phyloP scores from a whole-genome alignment of 164 flowering plant genomes.

The Magnolia kwangsiensis region DNA sequence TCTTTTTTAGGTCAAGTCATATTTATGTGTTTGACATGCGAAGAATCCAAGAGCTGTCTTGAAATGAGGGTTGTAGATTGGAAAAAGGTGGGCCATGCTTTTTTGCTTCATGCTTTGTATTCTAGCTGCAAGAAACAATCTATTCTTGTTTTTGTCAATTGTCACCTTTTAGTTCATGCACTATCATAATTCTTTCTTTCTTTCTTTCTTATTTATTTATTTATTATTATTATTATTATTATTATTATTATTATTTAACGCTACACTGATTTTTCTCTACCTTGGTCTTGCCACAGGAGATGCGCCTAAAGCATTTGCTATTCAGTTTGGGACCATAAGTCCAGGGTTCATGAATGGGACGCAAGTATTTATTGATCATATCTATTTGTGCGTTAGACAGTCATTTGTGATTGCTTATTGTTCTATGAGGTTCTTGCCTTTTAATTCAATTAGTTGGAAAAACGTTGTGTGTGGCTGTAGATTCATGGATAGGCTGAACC shows the following conservation, averaged over 20 bases:
- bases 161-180: not conserved
- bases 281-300: slow-evolving; percentile 39
- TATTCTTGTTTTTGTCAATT: no score
- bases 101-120: no score
- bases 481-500: slow-evolving; percentile 63
- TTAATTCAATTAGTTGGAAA: not conserved
- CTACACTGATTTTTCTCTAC: not conserved
- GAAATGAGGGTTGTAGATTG: no score
- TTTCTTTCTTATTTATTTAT: no score
- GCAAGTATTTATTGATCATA: slow-evolving; percentile 12
- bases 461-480: slow-evolving; percentile 30
- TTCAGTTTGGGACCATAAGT: slow-evolving; percentile 23
- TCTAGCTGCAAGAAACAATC: no score
- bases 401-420: not conserved
- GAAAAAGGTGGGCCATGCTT: no score
- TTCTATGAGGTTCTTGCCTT: not conserved
- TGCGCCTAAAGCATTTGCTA: slow-evolving; percentile 19
- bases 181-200: not conserved
- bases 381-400: not conserved
- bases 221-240: no score
- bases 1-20: no score
- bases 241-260: not conserved
- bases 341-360: slow-evolving; percentile 21
- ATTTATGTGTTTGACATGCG: no score
- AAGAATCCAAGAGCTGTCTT: no score